Evolutionary conservation across 257 asterid species (phyloP), one percentile per base, ranked within the genome.

Genomic region (Linaria vulgaris): DNA sequence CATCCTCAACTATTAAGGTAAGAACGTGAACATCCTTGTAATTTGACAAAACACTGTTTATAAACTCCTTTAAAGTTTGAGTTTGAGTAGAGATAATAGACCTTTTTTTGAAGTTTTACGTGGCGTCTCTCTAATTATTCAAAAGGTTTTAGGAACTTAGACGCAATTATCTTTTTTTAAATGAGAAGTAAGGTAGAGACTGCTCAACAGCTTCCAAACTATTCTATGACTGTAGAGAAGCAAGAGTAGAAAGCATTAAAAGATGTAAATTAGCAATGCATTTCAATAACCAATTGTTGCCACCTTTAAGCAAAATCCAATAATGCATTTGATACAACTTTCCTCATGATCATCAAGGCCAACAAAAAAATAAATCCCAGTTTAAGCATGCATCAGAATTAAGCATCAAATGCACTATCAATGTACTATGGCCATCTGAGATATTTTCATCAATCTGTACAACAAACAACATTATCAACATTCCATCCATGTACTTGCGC

Each of bases 341-440:
- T 58, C 69, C 16, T 56, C 69, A 61, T 34, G 48, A 60, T 56
- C 69, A 63, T 49, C 25, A 21, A 62, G 61, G 69, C 70, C 64
- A 59, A 48, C 63, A 63, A 62, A 43, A 6, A 53, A 43, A 21
- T 50, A 56, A 11, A n/a, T 23, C 59, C 60, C 71, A 59, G 20
- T 6, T n/a, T 25, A 61, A 24, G 24, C 12, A 13, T 48, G 56
- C 66, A 58, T 51, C 64, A 64, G 66, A 68, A 48, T 20, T 24
- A 48, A 59, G 67, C 73, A 69, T 43, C 63, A 44, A 58, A 4
- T 13, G 12, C 24, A 23, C 38, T 31, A 67, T 43, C 52, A 24
- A 20, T 61, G n/a, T n/a, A n/a, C 69, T 64, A 56, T 45, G 72
- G 64, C 70, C 69, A 59, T 38, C 39, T 25, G 52, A 66, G 62